Evolutionary conservation across 768 basidiomycete species (phyloP), one percentile per base, ranked within the genome.

Genomic region (Lentinula aciculospora): DNA sequence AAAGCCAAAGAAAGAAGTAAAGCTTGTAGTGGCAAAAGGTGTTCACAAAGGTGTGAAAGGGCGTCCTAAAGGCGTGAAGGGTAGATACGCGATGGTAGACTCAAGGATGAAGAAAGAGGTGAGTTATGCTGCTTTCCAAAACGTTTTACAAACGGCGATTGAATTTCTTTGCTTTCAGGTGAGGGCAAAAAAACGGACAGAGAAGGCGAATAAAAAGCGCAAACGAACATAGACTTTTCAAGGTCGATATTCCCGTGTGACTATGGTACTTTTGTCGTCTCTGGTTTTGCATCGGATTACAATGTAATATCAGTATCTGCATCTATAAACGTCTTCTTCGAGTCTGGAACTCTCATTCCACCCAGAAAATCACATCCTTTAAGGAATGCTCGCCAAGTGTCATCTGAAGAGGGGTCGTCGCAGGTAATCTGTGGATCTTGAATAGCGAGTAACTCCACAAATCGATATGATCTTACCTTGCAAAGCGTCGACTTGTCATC

Each of bases 11-110:
- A 89, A 85, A 68, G 86, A 88, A 21, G 72, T 94, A 61, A 92
- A 93, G 71, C 71, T 97, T 8, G 85, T 99, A 23, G 96, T 98
- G 8, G 96, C 96, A 2, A 92, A 89, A 68, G 97, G 96, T 47
- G 78, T 81, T 4, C 89, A 95, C 69, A 92, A 83, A 65, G 97
- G 94, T 46, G 67, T 96, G 58, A 89, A 94, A 74, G 97, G 96
- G 15, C 74, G 97, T 53, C 96, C 97, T 27, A 96, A 89, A 69
- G 97, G 97, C 61, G 87, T 98, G 59, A 98, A 97, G 74, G 97
- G 96, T 31, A 82, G 90, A 48, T 98, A 97, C 71, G 76, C 86
- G 37, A 97, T 97, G 92, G 93, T 96, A 1, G 95, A 97, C 71
- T 75, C 92, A 3, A 78, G 95, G 63, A 94, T 94, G 89, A 91